Evolutionary conservation across 192 early-diverging fungal species (phyloP).

Genomic region (Oehlia diaphana): DNA sequence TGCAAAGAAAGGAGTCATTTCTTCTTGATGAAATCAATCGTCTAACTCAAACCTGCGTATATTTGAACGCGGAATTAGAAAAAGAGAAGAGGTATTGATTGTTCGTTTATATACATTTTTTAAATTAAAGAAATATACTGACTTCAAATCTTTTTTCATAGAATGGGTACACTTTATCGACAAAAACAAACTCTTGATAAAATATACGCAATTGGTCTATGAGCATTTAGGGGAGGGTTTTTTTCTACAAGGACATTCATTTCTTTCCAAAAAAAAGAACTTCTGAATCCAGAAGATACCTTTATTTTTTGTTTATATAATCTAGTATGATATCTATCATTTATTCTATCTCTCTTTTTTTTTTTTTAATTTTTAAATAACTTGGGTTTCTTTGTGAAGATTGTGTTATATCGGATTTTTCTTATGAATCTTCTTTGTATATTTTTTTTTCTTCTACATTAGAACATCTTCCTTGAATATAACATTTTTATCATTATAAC

Average conservation of each 20-base stretch:
- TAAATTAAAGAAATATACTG: too few species aligned
- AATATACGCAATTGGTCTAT: conserved; percentile 22
- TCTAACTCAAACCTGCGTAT: conserved; percentile 11
- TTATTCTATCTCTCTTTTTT: too few species aligned
- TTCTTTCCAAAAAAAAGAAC: background rate
- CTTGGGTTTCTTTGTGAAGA: too few species aligned
- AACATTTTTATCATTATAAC: too few species aligned
- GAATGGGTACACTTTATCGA: conserved; percentile 23
- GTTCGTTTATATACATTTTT: too few species aligned
- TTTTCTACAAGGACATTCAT: background rate
- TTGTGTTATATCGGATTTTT: too few species aligned
- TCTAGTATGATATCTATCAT: background rate
- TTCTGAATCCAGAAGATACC: background rate
- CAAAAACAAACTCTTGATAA: conserved; percentile 28
- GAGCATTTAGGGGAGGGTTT: background rate
- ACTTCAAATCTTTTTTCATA: background rate
- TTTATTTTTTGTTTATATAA: background rate
- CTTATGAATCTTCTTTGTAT: too few species aligned
- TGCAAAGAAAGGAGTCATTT: conserved; percentile 27
- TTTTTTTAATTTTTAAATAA: too few species aligned
- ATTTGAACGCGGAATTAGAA: conserved; percentile 19
- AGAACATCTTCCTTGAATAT: too few species aligned
- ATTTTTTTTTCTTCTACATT: too few species aligned
- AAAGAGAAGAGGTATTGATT: conserved; percentile 7
- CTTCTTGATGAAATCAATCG: conserved; percentile 19